Evolutionary conservation across 345 rosid species (phyloP).

Genomic region (Populus alba): DNA sequence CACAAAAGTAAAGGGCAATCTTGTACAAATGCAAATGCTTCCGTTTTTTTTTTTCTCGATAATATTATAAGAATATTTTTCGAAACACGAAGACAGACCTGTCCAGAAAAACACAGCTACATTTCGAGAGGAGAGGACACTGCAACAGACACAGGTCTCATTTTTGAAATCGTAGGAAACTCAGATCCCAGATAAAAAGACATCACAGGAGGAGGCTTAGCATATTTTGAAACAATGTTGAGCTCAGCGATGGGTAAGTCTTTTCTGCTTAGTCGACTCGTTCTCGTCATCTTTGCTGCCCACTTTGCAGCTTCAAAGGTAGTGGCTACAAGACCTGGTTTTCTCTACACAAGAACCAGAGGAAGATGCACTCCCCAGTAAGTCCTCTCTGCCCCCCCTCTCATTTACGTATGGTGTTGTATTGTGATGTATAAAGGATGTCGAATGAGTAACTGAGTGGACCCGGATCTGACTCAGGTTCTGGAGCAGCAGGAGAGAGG

Average conservation of each 20-base stretch:
- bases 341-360: constrained; percentile 59
- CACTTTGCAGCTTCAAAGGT: neutral
- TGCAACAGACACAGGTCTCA: neutral
- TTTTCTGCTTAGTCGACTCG: neutral
- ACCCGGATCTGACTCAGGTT: constrained; percentile 37
- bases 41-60: no score
- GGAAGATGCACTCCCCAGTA: constrained; percentile 89
- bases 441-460: neutral
- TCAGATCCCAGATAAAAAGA: neutral
- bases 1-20: no score
- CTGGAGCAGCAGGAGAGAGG: constrained; percentile 79
- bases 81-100: neutral
- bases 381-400: neutral
- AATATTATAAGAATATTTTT: neutral
- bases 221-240: no score
- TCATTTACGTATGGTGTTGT: neutral
- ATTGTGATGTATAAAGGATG: neutral
- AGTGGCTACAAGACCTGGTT: constrained; percentile 37
- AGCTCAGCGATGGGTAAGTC: neutral
- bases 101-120: neutral
- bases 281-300: neutral
- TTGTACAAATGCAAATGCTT: neutral
- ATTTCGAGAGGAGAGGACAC: no score
- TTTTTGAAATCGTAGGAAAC: neutral
- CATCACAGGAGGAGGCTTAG: neutral